phyloP scores from a whole-genome alignment of 495 filamentous ascomycete species.

The Aspergillus biplanus region DNA sequence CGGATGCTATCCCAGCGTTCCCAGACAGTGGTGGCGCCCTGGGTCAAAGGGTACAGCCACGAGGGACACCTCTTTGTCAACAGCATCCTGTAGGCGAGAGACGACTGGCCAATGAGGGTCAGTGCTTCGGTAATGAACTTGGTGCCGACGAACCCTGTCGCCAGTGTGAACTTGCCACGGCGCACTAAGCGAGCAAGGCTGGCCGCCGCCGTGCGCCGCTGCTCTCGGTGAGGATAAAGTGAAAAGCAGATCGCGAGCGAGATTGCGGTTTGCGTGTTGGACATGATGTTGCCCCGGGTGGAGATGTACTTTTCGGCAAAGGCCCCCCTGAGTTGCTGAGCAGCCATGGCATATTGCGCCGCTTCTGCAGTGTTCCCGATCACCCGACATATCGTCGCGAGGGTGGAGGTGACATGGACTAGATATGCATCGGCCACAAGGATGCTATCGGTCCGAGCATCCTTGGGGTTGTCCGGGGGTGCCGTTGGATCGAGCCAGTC shows the following conservation, averaged over 20 bases:
- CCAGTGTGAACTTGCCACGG: constrained; percentile 39
- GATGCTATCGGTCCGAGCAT: constrained; percentile 41
- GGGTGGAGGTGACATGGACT: constrained; percentile 18
- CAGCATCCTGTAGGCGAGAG: constrained; percentile 43
- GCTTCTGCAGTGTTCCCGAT: neutral
- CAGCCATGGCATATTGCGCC: neutral
- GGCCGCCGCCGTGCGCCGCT: neutral
- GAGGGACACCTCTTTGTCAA: constrained; percentile 45
- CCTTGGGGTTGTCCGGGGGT: constrained; percentile 44
- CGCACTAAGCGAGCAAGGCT: neutral
- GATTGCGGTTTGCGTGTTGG: neutral
- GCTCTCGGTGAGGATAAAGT: neutral
- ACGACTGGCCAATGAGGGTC: constrained; percentile 34
- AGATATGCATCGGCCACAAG: constrained; percentile 58
- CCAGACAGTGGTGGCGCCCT: constrained; percentile 58
- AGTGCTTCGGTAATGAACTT: constrained; percentile 50
- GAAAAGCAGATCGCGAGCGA: neutral
- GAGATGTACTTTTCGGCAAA: constrained; percentile 2
- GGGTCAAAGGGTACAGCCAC: constrained; percentile 53
- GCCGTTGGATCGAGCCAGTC: constrained; percentile 60
- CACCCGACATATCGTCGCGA: neutral
- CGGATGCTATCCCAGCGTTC: constrained; percentile 60
- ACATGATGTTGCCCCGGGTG: constrained; percentile 1
- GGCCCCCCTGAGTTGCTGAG: neutral
- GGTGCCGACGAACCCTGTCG: constrained; percentile 59